These are phyloP conservation scores for Thraustochytrium striatum DNA, from an alignment of 352 stramenopile species.

Conservation along the genomic window DNA sequence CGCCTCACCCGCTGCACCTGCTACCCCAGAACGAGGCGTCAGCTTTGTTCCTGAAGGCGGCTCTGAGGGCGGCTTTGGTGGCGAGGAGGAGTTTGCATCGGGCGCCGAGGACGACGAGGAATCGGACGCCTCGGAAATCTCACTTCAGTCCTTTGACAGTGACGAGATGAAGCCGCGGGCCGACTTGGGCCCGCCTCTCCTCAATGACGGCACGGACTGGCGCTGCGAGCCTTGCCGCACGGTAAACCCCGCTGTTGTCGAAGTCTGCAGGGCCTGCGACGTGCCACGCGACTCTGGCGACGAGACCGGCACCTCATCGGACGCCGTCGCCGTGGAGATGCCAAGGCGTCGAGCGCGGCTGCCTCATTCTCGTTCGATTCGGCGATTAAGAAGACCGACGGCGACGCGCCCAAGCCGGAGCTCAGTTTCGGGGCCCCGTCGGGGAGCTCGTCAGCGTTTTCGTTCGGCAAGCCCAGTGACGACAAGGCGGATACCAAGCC, in stretches of 20 bases:
- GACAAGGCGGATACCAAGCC: neutral
- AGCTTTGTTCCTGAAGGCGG: too few relatives aligned
- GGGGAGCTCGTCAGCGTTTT: too few relatives aligned
- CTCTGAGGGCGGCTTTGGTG: neutral
- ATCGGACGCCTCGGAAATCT: conserved; percentile 20
- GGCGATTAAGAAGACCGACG: neutral
- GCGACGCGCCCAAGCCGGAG: neutral
- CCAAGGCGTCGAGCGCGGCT: neutral
- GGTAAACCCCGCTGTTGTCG: neutral
- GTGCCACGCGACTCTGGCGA: neutral
- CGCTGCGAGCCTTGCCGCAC: conserved; percentile 26
- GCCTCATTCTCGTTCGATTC: conserved; percentile 5
- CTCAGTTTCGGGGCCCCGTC: neutral
- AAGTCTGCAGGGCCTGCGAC: conserved; percentile 5
- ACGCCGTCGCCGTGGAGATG: neutral
- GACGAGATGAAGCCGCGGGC: conserved; percentile 1
- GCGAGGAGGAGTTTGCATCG: conserved; percentile 28
- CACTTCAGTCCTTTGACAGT: conserved; percentile 12
- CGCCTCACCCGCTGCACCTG: neutral
- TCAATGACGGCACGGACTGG: conserved; percentile 33
- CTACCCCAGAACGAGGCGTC: neutral
- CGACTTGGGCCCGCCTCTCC: conserved; percentile 2
- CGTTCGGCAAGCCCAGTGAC: neutral
- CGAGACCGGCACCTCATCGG: neutral
- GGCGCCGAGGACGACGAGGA: neutral